Base-by-base conservation (phyloP, 1,284 basidiomycete species). In the Ustilago xerochloae region DNA sequence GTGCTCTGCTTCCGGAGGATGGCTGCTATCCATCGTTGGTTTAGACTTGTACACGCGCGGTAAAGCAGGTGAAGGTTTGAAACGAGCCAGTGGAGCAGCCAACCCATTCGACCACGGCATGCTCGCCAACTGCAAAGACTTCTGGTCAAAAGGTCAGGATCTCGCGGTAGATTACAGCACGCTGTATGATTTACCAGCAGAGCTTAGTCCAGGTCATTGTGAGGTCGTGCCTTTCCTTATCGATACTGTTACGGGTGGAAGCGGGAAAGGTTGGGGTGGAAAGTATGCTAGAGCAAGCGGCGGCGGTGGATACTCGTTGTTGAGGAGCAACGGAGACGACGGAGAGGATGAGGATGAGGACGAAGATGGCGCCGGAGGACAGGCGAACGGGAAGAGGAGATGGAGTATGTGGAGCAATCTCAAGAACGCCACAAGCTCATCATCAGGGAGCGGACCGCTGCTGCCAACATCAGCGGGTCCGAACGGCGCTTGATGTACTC, bases 21-120 rank as follows among this genome's bases (percentile, higher is more conserved):
- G 93, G 88, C 84, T 94, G 51, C 90, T 98, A 86, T 91, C 91
- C 83, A 87, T 98, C 1, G 89, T 97, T 36, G 96, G 96, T 0
- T 88, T 98, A 46, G 96, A 98, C 84, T 87, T 93, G 48, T 98
- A 97, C 86, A 97, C 95, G 16, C 90, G 91, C 62, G 94, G 93
- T 28, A 91, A 91, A 75, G 94, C 92, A 0, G 91, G 91, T 3
- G 90, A 92, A 75, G 94, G 94, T 9, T 89, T 98, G 63, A 85
- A 85, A 50, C 80, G 85, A 75, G 86, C 89, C 16, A 62, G 16
- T n/a, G 89, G 88, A 68, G 91, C 90, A 20, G 87, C 88, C 53
- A 99, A 99, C 85, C 97, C 97, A 38, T 99, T 99, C 85, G 93
- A 97, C 85, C 81, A 92, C 24, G 96, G 96, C 2, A 51, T 92